Percentiles rank a stretch among this genome's conserved stretches.
Conservation (phyloP, 2,329 filamentous ascomycete genomes). For the Xylariaceae sp. region DNA sequence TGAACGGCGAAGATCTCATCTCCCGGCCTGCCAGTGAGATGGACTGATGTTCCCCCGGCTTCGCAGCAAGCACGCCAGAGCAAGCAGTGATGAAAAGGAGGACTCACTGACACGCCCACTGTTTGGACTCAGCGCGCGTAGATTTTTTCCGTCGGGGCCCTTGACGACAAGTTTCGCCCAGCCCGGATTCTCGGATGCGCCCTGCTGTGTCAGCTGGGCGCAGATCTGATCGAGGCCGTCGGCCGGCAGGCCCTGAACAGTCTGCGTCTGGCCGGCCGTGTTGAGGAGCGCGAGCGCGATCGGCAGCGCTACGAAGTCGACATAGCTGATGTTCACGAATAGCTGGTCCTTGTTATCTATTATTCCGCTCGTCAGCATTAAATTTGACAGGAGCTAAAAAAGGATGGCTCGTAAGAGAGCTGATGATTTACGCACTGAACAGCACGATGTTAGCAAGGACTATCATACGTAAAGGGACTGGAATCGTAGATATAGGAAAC, state of each 20-base stretch:
- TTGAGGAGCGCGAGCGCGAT: conserved; percentile 61
- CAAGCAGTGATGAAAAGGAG: no score
- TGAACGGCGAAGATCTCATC: no score
- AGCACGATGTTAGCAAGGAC: conserved; percentile 2
- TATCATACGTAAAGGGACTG: not conserved
- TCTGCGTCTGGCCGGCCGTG: conserved; percentile 50
- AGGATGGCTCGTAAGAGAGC: no score
- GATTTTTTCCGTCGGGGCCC: conserved; percentile 45
- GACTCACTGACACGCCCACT: conserved; percentile 47
- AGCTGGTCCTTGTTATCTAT: conserved; percentile 67
- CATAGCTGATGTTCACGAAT: conserved; percentile 74
- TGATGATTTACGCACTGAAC: conserved; percentile 18
- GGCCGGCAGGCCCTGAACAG: conserved; percentile 55
- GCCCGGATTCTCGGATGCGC: conserved; percentile 51
- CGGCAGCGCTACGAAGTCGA: conserved; percentile 76
- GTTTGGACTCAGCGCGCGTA: conserved; percentile 62
- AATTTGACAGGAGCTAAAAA: no score
- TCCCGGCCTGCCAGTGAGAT: no score
- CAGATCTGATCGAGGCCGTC: conserved; percentile 55
- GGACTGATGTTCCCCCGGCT: no score
- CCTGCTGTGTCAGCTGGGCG: conserved; percentile 51
- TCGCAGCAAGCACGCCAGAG: no score
- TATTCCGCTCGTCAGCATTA: conserved; percentile 52
- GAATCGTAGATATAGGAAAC: no score
- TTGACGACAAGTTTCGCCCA: conserved; percentile 60